Conservation (phyloP, 108 stramenopile species). For the Poteriospumella lacustris region DNA sequence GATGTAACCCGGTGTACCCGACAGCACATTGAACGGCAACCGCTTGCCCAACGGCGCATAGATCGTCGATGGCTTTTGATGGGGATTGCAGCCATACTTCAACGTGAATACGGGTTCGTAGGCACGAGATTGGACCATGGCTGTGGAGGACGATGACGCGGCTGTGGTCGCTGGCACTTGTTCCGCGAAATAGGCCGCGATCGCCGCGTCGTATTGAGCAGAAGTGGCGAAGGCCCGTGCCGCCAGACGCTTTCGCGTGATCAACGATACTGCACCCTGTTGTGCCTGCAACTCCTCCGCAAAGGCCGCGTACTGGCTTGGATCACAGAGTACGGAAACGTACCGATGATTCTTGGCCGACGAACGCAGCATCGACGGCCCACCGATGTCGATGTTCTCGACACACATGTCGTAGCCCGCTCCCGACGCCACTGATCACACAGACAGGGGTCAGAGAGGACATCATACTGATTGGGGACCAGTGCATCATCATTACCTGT, state of each 20-base stretch:
- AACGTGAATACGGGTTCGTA: slow-evolving; percentile 79
- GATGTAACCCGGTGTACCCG: slow-evolving; percentile 94
- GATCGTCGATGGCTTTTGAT: slow-evolving; percentile 86
- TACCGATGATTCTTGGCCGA: slow-evolving; percentile 95
- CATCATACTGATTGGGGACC: too few relatives aligned
- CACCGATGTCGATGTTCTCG: slow-evolving; percentile 99
- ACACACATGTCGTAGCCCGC: slow-evolving; percentile 86
- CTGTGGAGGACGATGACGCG: background rate
- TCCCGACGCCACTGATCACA: slow-evolving; percentile 62
- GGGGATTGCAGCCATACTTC: slow-evolving; percentile 95
- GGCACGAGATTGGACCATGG: slow-evolving; percentile 68
- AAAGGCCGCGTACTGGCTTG: slow-evolving; percentile 76
- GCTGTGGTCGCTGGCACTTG: slow-evolving; percentile 50
- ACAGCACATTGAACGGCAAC: slow-evolving; percentile 79
- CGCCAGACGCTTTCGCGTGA: slow-evolving; percentile 70
- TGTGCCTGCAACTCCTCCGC: slow-evolving; percentile 65
- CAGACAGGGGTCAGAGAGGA: background rate
- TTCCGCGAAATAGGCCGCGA: slow-evolving; percentile 77
- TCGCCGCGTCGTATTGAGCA: slow-evolving; percentile 83
- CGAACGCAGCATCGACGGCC: slow-evolving; percentile 94
- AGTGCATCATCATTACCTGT: slow-evolving; percentile 45
- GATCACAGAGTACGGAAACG: slow-evolving; percentile 82
- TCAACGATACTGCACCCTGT: slow-evolving; percentile 73
- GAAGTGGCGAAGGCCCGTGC: slow-evolving; percentile 84
- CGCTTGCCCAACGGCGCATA: slow-evolving; percentile 62